Base-by-base conservation (phyloP, 208 protist genomes). In the Sergeia podlipaevii region DNA sequence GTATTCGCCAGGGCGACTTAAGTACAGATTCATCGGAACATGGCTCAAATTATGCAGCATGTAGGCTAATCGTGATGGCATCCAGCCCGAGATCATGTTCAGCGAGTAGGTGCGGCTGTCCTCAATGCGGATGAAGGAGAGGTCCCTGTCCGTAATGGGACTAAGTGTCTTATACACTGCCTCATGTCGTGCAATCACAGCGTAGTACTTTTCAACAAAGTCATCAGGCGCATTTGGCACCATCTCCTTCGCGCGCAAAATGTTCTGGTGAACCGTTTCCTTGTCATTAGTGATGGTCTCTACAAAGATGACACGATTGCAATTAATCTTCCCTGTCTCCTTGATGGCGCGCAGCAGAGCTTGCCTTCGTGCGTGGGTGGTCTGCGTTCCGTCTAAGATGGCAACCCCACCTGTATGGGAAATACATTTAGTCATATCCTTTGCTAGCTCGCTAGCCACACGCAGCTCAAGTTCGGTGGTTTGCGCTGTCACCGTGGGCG, bases 21-120 rank as follows among this genome's bases (percentile, higher is more conserved):
- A 65, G 71, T 95, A 95, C 33, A 95, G 46, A 49, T 80, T 86
- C 32, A 63, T 64, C 4, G 80, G 84, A 6, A 56, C 65, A 38
- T 85, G 81, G 39, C 74, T 86, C 8, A 95, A 62, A 42, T 95
- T 95, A 67, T 95, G 88, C 28, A 95, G 69, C 84, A 95, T 91
- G 53, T 90, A 95, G 6, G 79, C 81, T 6, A 95, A 60, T 0
- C 88, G 71, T 17, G 81, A 82, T 10, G 83, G 84, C 84, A 92
- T 91, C 82, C 83, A 92, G 3, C 88, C 88, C 15, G 74, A 77
- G 32, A 95, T 89, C 71, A 86, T 85, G 59, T 95, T 95, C 5
- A 95, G 66, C 21, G 81, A 84, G 74, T 84, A 90, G 23, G 56
- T 74, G 27, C 66, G 46, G 26, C 69, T 60, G 52, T 90, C 77